Evolutionary conservation across 2,329 filamentous ascomycete species (phyloP).

Genomic region (Exophiala xenobiotica): DNA sequence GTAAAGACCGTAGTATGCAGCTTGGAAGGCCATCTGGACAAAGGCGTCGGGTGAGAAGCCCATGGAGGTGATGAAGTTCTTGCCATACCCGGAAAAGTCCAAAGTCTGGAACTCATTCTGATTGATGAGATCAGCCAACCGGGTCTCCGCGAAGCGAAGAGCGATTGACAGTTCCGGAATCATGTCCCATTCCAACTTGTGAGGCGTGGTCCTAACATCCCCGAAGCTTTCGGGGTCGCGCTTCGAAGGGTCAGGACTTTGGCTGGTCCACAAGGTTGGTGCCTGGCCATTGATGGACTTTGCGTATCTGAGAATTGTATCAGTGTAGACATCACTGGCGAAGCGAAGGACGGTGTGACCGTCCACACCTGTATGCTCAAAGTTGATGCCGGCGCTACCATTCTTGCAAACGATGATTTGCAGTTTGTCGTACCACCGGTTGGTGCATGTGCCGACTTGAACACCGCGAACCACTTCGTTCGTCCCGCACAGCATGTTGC

Average conservation of each 20-base stretch:
- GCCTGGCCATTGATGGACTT: slow-evolving; percentile 92
- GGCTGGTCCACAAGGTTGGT: slow-evolving; percentile 85
- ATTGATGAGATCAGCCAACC: slow-evolving; percentile 88
- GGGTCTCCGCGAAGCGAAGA: slow-evolving; percentile 90
- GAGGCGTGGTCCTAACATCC: slow-evolving; percentile 87
- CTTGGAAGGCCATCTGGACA: slow-evolving; percentile 98
- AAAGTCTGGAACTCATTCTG: slow-evolving; percentile 95
- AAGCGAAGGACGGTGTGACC: slow-evolving; percentile 96
- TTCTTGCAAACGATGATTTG: slow-evolving; percentile 99
- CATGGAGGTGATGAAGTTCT: slow-evolving; percentile 96
- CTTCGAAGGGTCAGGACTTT: slow-evolving; percentile 88
- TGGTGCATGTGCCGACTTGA: slow-evolving; percentile 95
- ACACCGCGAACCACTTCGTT: slow-evolving; percentile 89
- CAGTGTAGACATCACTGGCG: slow-evolving; percentile 93
- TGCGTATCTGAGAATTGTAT: slow-evolving; percentile 94
- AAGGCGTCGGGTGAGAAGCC: slow-evolving; percentile 97
- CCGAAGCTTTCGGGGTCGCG: slow-evolving; percentile 88
- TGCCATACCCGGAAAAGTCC: slow-evolving; percentile 85
- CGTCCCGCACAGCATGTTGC: slow-evolving; percentile 97
- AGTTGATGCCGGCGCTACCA: slow-evolving; percentile 97
- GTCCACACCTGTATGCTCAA: slow-evolving; percentile 97
- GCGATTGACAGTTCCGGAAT: slow-evolving; percentile 85
- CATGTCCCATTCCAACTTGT: slow-evolving; percentile 98
- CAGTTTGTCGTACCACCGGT: slow-evolving; percentile 98
- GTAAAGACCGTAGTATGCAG: slow-evolving; percentile 95